Percentiles rank a stretch among this genome's conserved stretches.
phyloP scores from a whole-genome alignment of 352 stramenopile species.

The Phytophthora megakarya region DNA sequence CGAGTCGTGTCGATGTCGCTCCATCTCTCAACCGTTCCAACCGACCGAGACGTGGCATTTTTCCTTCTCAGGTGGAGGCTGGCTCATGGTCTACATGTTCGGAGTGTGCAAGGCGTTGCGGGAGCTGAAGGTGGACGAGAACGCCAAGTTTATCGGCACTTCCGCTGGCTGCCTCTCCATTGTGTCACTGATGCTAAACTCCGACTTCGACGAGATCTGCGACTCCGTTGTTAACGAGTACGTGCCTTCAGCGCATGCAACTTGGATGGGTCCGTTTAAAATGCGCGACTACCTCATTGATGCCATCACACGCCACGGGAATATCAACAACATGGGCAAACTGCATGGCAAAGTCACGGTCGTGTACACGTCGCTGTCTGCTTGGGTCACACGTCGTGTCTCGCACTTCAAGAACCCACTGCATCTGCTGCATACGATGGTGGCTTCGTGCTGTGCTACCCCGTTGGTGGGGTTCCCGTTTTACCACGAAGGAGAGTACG shows the following conservation, averaged over 20 bases:
- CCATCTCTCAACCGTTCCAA: neutral
- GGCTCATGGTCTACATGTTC: slow-evolving; percentile 68
- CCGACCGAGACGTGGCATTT: slow-evolving; percentile 29
- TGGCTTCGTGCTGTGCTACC: slow-evolving; percentile 60
- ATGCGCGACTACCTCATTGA: slow-evolving; percentile 61
- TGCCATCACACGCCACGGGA: slow-evolving; percentile 36
- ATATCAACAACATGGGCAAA: slow-evolving; percentile 37
- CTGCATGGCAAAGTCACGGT: slow-evolving; percentile 41
- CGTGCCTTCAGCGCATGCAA: slow-evolving; percentile 37
- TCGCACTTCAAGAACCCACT: slow-evolving; percentile 48
- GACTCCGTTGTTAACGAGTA: slow-evolving; percentile 49
- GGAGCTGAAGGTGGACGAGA: slow-evolving; percentile 42
- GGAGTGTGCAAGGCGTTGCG: slow-evolving; percentile 64
- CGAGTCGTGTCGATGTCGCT: slow-evolving; percentile 6
- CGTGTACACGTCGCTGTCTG: slow-evolving; percentile 62
- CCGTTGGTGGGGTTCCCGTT: slow-evolving; percentile 61
- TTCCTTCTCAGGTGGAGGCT: slow-evolving; percentile 58
- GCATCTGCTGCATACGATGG: slow-evolving; percentile 46
- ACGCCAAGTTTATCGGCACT: slow-evolving; percentile 47
- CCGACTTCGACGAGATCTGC: slow-evolving; percentile 54
- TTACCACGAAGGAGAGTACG: slow-evolving; percentile 53
- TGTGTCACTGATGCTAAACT: slow-evolving; percentile 43
- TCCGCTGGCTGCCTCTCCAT: slow-evolving; percentile 50
- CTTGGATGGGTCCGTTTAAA: slow-evolving; percentile 39
- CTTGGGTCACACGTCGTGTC: slow-evolving; percentile 39